These are phyloP conservation scores for Fusarium pininemorale DNA, from an alignment of 2,329 filamentous ascomycete species.

Conservation along the genomic window DNA sequence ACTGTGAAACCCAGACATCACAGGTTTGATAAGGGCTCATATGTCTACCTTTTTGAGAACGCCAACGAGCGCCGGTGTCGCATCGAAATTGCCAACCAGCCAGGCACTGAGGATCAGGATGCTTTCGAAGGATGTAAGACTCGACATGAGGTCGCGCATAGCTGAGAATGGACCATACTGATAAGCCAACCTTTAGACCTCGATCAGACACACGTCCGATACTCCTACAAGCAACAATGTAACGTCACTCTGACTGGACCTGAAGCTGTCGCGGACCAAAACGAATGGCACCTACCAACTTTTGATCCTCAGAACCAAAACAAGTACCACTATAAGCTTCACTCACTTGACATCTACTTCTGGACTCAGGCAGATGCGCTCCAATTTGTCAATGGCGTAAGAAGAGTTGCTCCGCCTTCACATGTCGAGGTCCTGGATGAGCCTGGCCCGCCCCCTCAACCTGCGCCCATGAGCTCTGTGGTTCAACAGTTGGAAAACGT, in stretches of 20 bases:
- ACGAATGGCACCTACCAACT: slow-evolving; percentile 79
- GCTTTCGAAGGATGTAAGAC: slow-evolving; percentile 78
- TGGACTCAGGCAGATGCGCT: slow-evolving; percentile 79
- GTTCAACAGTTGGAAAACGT: slow-evolving; percentile 78
- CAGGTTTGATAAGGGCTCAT: slow-evolving; percentile 81
- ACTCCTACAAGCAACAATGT: slow-evolving; percentile 79
- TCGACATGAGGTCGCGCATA: not conserved
- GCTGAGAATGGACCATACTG: slow-evolving; percentile 6
- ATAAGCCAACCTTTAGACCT: slow-evolving; percentile 60
- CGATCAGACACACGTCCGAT: slow-evolving; percentile 70
- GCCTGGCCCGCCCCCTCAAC: slow-evolving; percentile 60
- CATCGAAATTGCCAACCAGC: slow-evolving; percentile 79
- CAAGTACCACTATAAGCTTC: slow-evolving; percentile 81
- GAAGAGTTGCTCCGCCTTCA: slow-evolving; percentile 68
- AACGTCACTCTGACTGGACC: slow-evolving; percentile 74
- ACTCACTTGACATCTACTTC: slow-evolving; percentile 81
- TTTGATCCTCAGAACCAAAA: slow-evolving; percentile 77
- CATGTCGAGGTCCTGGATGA: slow-evolving; percentile 73
- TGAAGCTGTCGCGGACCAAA: slow-evolving; percentile 56
- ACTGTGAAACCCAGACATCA: slow-evolving; percentile 76
- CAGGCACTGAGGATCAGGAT: slow-evolving; percentile 80
- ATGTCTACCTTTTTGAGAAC: slow-evolving; percentile 83
- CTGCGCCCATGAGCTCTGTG: slow-evolving; percentile 69
- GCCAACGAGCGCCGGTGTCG: slow-evolving; percentile 72
- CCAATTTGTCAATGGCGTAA: slow-evolving; percentile 74